Evolutionary conservation across 768 basidiomycete species (phyloP).

Genomic region (Auriscalpium orientale): DNA sequence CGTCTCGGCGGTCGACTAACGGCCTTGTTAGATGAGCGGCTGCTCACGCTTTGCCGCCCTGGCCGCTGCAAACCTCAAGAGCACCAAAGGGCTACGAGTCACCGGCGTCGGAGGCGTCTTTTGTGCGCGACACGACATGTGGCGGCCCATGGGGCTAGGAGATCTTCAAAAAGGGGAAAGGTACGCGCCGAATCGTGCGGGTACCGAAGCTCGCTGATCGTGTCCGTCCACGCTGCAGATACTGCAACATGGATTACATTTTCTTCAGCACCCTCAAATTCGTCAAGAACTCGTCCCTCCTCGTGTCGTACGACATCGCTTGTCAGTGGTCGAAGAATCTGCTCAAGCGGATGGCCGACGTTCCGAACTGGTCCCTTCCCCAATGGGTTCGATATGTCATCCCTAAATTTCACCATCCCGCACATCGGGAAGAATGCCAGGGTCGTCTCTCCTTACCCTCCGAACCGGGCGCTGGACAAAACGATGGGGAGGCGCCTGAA

Average conservation of each 20-base stretch:
- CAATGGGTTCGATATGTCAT: background rate
- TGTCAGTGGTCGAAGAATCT: conserved; percentile 18
- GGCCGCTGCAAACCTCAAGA: background rate
- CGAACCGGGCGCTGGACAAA: background rate
- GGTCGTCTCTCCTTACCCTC: background rate
- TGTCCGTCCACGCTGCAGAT: background rate
- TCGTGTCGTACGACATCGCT: conserved; percentile 15
- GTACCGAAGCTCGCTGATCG: background rate
- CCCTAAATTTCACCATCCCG: background rate
- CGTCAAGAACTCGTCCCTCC: background rate
- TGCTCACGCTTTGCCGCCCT: background rate
- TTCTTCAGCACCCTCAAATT: background rate
- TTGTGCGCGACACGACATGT: background rate
- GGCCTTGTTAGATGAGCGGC: background rate
- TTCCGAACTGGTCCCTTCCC: background rate
- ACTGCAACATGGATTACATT: conserved; percentile 11
- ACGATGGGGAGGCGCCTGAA: background rate
- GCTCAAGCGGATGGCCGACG: background rate
- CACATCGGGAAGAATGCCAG: background rate
- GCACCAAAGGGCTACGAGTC: background rate
- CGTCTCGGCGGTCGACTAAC: too few species aligned
- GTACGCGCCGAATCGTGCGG: background rate
- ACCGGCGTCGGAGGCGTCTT: background rate
- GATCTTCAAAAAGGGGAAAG: background rate
- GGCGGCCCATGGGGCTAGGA: background rate